phyloP scores from a whole-genome alignment of 2,329 filamentous ascomycete genomes.

The Claviceps quebecensis region DNA sequence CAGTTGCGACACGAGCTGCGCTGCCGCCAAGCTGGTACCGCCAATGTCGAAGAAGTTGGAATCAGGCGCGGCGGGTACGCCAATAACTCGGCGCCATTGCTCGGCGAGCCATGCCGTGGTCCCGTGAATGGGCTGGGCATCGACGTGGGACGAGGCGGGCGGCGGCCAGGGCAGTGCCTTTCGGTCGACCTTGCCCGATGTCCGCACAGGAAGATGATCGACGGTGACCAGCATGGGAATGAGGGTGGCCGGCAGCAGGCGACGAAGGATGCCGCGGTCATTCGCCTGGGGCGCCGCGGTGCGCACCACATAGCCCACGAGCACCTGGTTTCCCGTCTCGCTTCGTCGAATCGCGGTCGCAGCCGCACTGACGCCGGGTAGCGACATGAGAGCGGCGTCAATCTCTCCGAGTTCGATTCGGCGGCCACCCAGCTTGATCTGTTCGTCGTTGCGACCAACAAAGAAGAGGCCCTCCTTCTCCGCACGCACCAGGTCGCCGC shows the following conservation, averaged over 20 bases:
- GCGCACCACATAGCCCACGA: constrained; percentile 11
- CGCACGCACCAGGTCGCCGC: constrained; percentile 13
- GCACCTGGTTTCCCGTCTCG: constrained; percentile 10
- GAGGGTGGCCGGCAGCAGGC: constrained; percentile 8
- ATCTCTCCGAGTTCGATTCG: constrained; percentile 16
- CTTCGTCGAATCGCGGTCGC: constrained; percentile 9
- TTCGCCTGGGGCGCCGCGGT: neutral
- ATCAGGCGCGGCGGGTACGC: constrained; percentile 5
- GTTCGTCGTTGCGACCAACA: constrained; percentile 15
- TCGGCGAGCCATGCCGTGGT: constrained; percentile 10
- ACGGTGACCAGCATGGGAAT: constrained; percentile 10
- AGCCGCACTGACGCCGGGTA: constrained; percentile 10
- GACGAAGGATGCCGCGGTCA: constrained; percentile 5
- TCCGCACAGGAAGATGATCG: constrained; percentile 10
- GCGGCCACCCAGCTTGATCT: constrained; percentile 17
- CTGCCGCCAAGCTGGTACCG: constrained; percentile 11
- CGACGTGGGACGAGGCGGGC: constrained; percentile 3
- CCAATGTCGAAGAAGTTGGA: constrained; percentile 12
- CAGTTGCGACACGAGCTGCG: constrained; percentile 12
- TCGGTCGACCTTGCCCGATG: constrained; percentile 12
- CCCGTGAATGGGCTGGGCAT: constrained; percentile 3
- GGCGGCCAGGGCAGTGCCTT: constrained; percentile 10
- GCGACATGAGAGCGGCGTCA: constrained; percentile 10
- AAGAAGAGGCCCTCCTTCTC: constrained; percentile 11
- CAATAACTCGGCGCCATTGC: constrained; percentile 11